These are phyloP conservation scores for Stemphylium vesicarium DNA, from an alignment of 2,329 filamentous ascomycete species.

Conservation along the genomic window DNA sequence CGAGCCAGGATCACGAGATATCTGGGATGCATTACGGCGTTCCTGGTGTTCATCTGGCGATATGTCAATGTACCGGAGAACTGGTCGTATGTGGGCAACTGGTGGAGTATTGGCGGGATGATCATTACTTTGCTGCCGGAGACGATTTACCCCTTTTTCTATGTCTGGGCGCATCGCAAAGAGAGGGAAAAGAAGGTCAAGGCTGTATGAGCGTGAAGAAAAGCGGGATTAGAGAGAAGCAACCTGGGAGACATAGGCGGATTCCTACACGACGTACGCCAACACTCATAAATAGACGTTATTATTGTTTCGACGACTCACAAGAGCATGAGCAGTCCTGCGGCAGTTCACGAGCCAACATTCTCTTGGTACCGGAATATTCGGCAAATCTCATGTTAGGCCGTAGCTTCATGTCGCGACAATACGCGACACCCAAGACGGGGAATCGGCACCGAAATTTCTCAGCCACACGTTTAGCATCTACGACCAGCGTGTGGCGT, in stretches of 20 bases:
- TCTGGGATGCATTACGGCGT: conserved; percentile 49
- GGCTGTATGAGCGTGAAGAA: conserved; percentile 1
- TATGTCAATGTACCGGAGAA: conserved; percentile 50
- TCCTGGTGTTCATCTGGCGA: conserved; percentile 49
- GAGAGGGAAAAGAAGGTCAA: conserved; percentile 25
- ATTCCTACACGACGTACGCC: no score
- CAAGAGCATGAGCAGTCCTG: not conserved
- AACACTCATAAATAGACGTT: no score
- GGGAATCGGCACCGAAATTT: conserved; percentile 13
- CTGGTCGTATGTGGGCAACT: conserved; percentile 48
- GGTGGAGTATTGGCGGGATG: conserved; percentile 45
- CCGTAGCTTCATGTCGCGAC: conserved; percentile 4
- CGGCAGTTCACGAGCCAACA: not conserved
- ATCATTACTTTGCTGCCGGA: conserved; percentile 49
- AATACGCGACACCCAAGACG: conserved; percentile 11
- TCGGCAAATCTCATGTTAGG: not conserved
- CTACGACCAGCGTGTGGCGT: not conserved
- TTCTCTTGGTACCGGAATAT: not conserved
- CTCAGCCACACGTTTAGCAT: not conserved
- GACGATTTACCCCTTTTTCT: conserved; percentile 48
- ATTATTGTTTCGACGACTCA: no score
- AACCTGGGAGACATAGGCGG: no score
- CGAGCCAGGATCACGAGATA: conserved; percentile 46
- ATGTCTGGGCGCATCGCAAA: conserved; percentile 42
- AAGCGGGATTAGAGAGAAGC: not conserved